Base-by-base conservation (phyloP, 768 basidiomycete genomes). In the Mycena epipterygia region DNA sequence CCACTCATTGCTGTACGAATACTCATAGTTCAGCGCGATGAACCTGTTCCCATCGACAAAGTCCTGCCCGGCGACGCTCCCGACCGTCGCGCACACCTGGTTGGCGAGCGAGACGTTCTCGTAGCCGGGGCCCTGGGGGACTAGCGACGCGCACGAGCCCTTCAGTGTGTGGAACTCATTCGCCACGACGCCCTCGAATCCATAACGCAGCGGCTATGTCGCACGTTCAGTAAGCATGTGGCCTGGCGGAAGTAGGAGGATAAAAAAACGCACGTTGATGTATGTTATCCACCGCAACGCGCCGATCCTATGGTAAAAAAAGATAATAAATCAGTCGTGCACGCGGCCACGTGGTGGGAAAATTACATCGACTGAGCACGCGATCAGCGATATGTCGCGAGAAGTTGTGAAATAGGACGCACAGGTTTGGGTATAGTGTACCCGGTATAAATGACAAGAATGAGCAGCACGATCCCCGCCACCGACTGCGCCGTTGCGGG, bases 61-160 rank as follows among this genome's bases (percentile, higher is more conserved):
- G 21, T 79, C 76, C 60, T 89, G 84, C 0, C 94, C 95, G 0
- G 90, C 73, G 8, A 85, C 74, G 5, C 90, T 85, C 6, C 95
- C 94, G 13, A 90, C 83, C 0, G 90, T 86, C 4, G 92, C 85
- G 77, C 95, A 96, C 2, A 92, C 91, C 80, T 95, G 94, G 76
- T 95, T 93, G 1, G 73, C 78, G 17, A 91, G 72, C 6, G 84
- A 76, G 37, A 91, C 78, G 25, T 82, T 81, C 71, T 87, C 87
- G 71, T 93, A 93, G n/a, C n/a, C n/a, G n/a, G n/a, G n/a, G n/a
- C n/a, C n/a, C n/a, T 81, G 84, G 6, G 92, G 90, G 0, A 90
- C 88, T 16, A 93, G 81, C 46, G 82, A 78, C 32, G 90, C 82
- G 76, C 91, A 91, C n/a, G 80, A 76, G 48, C 90, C 93, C 30